Evolutionary conservation across 2,329 filamentous ascomycete genomes (phyloP), one percentile per base, ranked within the genome.

Genomic region (Colletotrichum incanum): DNA sequence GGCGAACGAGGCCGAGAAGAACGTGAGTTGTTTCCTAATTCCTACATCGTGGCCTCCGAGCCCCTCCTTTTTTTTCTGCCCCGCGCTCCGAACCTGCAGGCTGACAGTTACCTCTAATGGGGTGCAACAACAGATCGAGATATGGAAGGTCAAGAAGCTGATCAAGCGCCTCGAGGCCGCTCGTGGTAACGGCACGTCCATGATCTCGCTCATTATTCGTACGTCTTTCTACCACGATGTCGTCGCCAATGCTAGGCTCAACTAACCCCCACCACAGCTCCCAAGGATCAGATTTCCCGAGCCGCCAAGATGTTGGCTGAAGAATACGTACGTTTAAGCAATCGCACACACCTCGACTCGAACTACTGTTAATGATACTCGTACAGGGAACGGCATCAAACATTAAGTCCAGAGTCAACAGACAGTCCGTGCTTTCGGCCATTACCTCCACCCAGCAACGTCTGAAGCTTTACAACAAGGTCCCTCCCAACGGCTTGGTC

Each of bases 151-250:
- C 82, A 99, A 99, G 91, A 99, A 99, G 89, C 89, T 99, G 82
- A 98, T 99, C 87, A 99, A 98, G 87, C 94, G 96, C 80, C 94
- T 99, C 79, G 96, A 98, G 86, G 93, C 94, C 75, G 97, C 97
- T 78, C 91, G 97, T 83, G 96, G 96, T 83, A 99, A 99, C 91
- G 96, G 96, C 87, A 99, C 96, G 76, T 96, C 93, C 87, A 99
- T 99, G 96, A 99, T 99, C 85, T 98, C 96, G 76, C 91, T 99
- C 85, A 98, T 99, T 80, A 98, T 99, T 81, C 96, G 94, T 97
- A 69, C 71, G 65, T 73, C 73, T 79, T 7, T n/a, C 37, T 31
- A 26, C 49, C 41, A 23, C 52, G 50, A 50, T 54, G 43, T 49
- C 58, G 65, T 28, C 65, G 28, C 50, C 43, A 50, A 56, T 16